Conservation (phyloP, 2,329 filamentous ascomycete species). For the Trichoderma sp. region DNA sequence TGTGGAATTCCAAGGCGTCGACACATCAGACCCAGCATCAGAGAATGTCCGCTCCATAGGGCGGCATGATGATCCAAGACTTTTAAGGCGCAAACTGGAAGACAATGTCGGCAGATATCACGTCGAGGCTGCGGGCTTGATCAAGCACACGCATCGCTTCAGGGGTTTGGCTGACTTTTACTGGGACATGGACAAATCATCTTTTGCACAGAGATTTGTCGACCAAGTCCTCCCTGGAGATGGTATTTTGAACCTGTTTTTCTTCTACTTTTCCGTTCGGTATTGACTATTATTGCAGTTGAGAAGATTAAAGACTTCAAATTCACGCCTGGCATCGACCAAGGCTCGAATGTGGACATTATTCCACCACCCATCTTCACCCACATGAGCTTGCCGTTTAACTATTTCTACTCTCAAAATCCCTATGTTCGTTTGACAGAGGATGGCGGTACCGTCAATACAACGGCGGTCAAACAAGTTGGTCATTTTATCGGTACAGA, state of each 20-base stretch:
- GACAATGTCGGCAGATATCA: conserved; percentile 72
- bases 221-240: conserved; percentile 73
- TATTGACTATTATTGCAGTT: conserved; percentile 42
- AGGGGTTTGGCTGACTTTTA: conserved; percentile 87
- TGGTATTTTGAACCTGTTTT: conserved; percentile 49
- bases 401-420: conserved; percentile 84
- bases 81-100: conserved; percentile 65
- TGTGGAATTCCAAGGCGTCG: conserved; percentile 39
- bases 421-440: conserved; percentile 69
- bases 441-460: conserved; percentile 61
- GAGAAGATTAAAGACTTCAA: conserved; percentile 64
- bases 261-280: background rate
- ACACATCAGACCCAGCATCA: conserved; percentile 24
- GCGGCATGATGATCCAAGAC: conserved; percentile 56
- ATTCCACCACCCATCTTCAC: conserved; percentile 81
- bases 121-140: conserved; percentile 70
- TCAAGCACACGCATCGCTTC: conserved; percentile 85
- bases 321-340: conserved; percentile 65
- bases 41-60: conserved; percentile 47
- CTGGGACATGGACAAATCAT: conserved; percentile 69
- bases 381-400: conserved; percentile 73
- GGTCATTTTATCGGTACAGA: conserved; percentile 63
- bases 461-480: conserved; percentile 61
- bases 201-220: conserved; percentile 72
- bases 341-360: conserved; percentile 66